Conservation (phyloP, 2,329 filamentous ascomycete genomes). For the Phaeosphaeria sp. region DNA sequence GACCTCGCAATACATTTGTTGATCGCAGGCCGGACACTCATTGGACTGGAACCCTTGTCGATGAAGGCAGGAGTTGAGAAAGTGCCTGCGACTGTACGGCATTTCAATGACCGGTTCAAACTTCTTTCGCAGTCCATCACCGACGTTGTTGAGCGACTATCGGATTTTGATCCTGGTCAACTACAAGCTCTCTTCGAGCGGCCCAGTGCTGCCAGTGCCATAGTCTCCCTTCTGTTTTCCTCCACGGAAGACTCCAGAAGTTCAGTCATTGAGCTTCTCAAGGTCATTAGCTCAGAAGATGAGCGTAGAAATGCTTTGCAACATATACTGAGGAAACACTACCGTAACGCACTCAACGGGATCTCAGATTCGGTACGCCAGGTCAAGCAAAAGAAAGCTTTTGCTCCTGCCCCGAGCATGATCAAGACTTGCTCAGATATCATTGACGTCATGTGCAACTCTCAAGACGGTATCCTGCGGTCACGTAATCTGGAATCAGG, state of each 20-base stretch:
- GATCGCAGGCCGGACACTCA: conserved; percentile 71
- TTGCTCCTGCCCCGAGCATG: conserved; percentile 65
- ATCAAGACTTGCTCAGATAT: conserved; percentile 68
- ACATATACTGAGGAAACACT: conserved; percentile 64
- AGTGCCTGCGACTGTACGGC: conserved; percentile 62
- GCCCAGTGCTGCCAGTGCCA: conserved; percentile 71
- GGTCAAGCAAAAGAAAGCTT: conserved; percentile 63
- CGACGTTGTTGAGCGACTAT: conserved; percentile 77
- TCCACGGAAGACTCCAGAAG: conserved; percentile 80
- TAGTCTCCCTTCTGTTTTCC: conserved; percentile 82
- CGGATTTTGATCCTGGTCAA: conserved; percentile 74
- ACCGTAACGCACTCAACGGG: conserved; percentile 62
- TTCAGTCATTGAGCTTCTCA: conserved; percentile 81
- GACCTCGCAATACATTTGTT: conserved; percentile 77
- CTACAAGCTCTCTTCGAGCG: conserved; percentile 74
- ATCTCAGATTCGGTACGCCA: conserved; percentile 63
- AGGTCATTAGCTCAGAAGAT: conserved; percentile 76
- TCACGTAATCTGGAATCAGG: conserved; percentile 63
- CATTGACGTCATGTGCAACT: conserved; percentile 68
- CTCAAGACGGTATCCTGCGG: conserved; percentile 67
- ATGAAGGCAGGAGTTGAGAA: conserved; percentile 47
- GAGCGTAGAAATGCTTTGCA: conserved; percentile 66
- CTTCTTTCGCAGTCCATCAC: conserved; percentile 69
- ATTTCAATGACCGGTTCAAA: conserved; percentile 78
- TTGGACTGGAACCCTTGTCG: conserved; percentile 75